Base-by-base conservation (phyloP, 345 rosid species). In the Physaria fendleri region DNA sequence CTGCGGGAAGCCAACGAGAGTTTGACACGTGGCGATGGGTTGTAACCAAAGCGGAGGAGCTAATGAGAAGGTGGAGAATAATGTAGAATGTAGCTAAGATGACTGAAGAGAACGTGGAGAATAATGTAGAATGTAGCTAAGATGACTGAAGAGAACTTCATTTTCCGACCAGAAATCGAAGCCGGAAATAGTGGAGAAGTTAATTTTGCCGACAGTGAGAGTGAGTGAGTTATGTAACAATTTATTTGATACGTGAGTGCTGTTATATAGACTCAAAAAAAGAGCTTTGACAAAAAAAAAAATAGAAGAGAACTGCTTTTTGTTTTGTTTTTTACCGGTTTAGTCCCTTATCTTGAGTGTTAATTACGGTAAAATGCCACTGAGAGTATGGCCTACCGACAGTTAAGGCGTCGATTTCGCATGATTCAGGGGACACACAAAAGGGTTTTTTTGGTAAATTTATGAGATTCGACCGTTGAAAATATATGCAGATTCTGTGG, bases 401-500 rank as follows among this genome's bases (percentile, higher is more conserved):
- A 46, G 97, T 90, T 83, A 78, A 74, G 85, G 91, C 89, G 91
- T 80, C 77, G 81, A 68, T 68, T 68, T 68, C 87, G 87, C 85
- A 7, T 64, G 48, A 63, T 69, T 62, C 72, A 52, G 44, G 58
- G 37, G 51, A 64, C 65, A 40, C 65, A 43, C 40, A 41, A 35
- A 15, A 28, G 80, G 83, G 64, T 64, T 5, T 35, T 35, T 76
- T 59, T n/a, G 61, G 72, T 68, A 5, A 5, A 48, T 59, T n/a
- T 10, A 1, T 0, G 3, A 68, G 41, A 51, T 68, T 59, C 47
- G 66, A 68, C 72, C 66, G 66, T 68, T 68, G 66, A 59, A 68
- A 13, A 25, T 21, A 18, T 55, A 21, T 20, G 47, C 41, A 59
- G 55, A 51, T 59, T 68, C 72, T 51, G 72, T 68, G 66, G 66